Evolutionary conservation across 371 early-diverging fungal species (phyloP).

Genomic region (Coemansia sp.): DNA sequence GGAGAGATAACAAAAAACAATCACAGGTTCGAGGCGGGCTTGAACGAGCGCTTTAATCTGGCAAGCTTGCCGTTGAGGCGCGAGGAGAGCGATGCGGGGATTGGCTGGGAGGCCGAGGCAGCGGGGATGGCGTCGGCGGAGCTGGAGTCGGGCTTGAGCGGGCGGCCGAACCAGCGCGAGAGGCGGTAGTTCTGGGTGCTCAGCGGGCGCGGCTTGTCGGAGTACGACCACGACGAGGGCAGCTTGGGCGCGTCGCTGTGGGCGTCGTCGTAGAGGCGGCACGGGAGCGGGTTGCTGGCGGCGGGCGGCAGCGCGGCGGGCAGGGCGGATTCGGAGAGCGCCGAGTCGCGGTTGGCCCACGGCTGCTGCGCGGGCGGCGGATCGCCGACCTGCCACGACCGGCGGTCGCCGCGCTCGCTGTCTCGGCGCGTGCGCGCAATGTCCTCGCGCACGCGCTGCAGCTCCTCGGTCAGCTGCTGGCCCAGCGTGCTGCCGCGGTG

Average conservation of each 20-base stretch:
- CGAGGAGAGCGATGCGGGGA: constrained; percentile 22
- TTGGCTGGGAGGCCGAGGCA: not conserved
- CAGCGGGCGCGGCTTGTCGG: constrained; percentile 32
- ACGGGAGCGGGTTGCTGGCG: not conserved
- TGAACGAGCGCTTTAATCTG: constrained; percentile 32
- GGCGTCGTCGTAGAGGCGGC: not conserved
- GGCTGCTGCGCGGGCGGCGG: constrained; percentile 18
- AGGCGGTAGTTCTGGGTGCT: constrained; percentile 29
- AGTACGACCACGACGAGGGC: constrained; percentile 34
- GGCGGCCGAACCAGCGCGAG: constrained; percentile 27
- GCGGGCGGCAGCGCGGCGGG: not conserved
- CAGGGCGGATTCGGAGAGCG: constrained; percentile 38
- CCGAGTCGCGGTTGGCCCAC: constrained; percentile 33
- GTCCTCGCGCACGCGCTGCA: constrained; percentile 30
- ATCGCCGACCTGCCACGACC: constrained; percentile 42
- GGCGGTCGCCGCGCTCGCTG: constrained; percentile 23
- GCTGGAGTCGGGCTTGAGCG: not conserved
- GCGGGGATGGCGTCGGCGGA: constrained; percentile 5
- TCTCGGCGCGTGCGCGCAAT: constrained; percentile 38
- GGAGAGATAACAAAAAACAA: not conserved
- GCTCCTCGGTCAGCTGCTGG: constrained; percentile 48
- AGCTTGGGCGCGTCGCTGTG: constrained; percentile 13
- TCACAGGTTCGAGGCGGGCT: constrained; percentile 7
- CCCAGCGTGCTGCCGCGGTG: constrained; percentile 46
- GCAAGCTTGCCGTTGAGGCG: constrained; percentile 38